Base-by-base conservation (phyloP, 768 basidiomycete genomes). In the Gymnopilus junonius region DNA sequence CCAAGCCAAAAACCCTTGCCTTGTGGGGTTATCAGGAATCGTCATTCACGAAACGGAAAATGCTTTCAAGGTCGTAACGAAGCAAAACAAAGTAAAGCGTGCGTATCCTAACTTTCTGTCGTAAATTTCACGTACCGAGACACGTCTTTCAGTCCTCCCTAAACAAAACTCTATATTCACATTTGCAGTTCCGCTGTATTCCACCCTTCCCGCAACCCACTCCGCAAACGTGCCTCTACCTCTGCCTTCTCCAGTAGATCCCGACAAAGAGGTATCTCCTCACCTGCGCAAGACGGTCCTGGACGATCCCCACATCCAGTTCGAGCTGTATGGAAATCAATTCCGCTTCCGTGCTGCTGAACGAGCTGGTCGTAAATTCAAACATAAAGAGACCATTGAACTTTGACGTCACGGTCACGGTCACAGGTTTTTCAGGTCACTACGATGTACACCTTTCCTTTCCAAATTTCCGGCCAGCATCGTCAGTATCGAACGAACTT, bases 1-100 rank as follows among this genome's bases (percentile, higher is more conserved):
- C 40, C 83, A 87, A 67, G 91, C 89, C 64, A 91, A 89, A 70
- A 95, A 95, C 69, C 83, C 90, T 0, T 87, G 86, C 62, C 80
- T 95, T 0, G 80, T 95, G 10, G 89, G 91, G 0, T 70, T 90
- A 3, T 84, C 86, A 1, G 95, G 95, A 2, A 94, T 97, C 57
- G 87, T 97, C 39, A 81, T 95, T 3, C 90, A 92, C 70, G 95
- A 97, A 74, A 94, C 93, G 0, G 93, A 94, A 71, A 93, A 94
- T 59, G 87, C 89, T 0, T 95, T 96, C 82, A 92, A 89, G 71
- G 77, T 97, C 55, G 82, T 96, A 29, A 96, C 94, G 1, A 78
- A 74, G 55, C 78, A 83, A 43, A 81, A 94, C 68, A 78, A 84
- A 60, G 72, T 92, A 35, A 95, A 96, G 78, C 75, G 94, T 92